Base-by-base conservation (phyloP, 1,139 yeast genomes). In the Magnusiomyces magnusii region DNA sequence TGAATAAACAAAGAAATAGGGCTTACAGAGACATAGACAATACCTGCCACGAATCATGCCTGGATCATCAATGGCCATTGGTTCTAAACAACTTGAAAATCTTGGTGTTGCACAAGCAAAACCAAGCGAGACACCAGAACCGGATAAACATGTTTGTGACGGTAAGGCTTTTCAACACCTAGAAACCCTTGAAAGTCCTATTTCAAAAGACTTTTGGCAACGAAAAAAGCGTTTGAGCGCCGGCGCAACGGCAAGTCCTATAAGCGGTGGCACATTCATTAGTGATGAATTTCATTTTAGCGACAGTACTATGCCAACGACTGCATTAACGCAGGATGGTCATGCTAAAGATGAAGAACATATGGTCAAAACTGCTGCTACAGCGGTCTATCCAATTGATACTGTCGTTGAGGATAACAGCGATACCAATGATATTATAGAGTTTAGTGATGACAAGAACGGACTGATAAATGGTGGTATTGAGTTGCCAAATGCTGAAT, bases 191-290 rank as follows among this genome's bases (percentile, higher is more conserved):
- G 51, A 58, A 65, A 42, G 58, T 67, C 19, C 59, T 66, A 28
- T 53, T 60, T 28, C 63, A 63, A 57, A 66, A 63, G 60, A 13
- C 36, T 31, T 31, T 31, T 31, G 36, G 36, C 36, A 31, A 31
- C 7, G 36, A 31, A 31, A 31, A 31, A 31, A 62, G 60, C 56
- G 54, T 67, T 25, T 66, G 69, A 24, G 62, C 60, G n/a, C 63
- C 62, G 53, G 56, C 56, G 34, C 62, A 65, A n/a, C 58, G 66
- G 52, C 63, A 66, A 58, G 56, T 15, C n/a, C 19, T 13, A 34
- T 31, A 13, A 31, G 36, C 13, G 36, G 36, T 13, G 13, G 13
- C 36, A 31, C 36, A 31, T 31, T 31, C 10, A 31, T 7, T 31
- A 31, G 36, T 31, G 36, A 31, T 31, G 36, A 31, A 13, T 31